phyloP scores from a whole-genome alignment of 805 yeast species.

The Sugiyamaella chiloensis region DNA sequence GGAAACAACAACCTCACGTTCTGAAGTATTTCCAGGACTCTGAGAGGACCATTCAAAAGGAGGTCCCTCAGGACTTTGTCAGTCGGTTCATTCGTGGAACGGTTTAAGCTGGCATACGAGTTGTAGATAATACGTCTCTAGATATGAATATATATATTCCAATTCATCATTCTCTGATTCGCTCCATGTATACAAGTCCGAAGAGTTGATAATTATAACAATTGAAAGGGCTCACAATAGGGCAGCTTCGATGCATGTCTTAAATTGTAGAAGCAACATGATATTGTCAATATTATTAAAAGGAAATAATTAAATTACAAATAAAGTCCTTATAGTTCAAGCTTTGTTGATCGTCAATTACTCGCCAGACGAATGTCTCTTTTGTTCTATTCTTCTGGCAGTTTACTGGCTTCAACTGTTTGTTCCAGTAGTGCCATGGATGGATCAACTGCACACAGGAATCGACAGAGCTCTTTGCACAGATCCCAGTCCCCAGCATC shows the following conservation, averaged over 20 bases:
- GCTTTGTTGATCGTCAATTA: background rate
- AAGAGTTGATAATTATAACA: background rate
- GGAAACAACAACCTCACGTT: constrained; percentile 87
- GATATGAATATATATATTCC: no score
- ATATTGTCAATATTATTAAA: no score
- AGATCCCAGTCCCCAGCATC: constrained; percentile 34
- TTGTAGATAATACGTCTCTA: no score
- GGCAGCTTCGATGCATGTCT: background rate
- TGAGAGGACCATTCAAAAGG: constrained; percentile 50
- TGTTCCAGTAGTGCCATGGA: constrained; percentile 8
- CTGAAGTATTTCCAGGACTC: constrained; percentile 75
- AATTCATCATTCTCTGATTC: no score
- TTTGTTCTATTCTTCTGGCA: background rate
- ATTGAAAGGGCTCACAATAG: no score
- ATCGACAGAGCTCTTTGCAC: constrained; percentile 39
- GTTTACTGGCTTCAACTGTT: constrained; percentile 7
- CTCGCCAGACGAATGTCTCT: background rate
- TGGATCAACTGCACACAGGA: constrained; percentile 37
- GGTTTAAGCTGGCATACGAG: constrained; percentile 1
- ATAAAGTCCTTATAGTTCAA: no score
- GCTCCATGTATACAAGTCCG: no score
- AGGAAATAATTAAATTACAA: no score
- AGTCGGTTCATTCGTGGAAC: constrained; percentile 52
- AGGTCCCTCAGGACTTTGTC: constrained; percentile 57
- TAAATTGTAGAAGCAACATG: background rate